phyloP scores from a whole-genome alignment of 1,284 basidiomycete species.

The Moesziomyces globuligerus region DNA sequence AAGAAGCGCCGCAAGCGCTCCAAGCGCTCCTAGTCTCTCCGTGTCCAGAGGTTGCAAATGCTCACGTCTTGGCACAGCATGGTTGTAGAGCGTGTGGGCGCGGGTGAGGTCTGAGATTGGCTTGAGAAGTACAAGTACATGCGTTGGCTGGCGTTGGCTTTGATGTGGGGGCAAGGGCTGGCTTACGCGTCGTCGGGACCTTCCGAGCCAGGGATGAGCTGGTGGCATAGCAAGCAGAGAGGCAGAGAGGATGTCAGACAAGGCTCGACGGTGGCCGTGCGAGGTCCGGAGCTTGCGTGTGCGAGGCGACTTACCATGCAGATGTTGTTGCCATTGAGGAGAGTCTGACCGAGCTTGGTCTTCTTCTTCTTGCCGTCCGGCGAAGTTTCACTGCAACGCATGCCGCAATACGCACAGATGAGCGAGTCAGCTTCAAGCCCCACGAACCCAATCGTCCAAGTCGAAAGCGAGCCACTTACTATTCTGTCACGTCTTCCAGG shows the following conservation, averaged over 20 bases:
- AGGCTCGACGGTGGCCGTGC: too few relatives aligned
- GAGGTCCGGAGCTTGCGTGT: not conserved
- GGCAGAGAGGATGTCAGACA: not conserved
- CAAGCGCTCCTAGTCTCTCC: slow-evolving; percentile 2
- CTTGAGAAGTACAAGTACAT: slow-evolving; percentile 30
- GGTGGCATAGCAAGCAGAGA: not conserved
- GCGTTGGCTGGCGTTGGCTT: not conserved
- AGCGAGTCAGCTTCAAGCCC: not conserved
- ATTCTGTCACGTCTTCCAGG: slow-evolving; percentile 95
- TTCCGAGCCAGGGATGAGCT: slow-evolving; percentile 54
- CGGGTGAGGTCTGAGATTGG: slow-evolving; percentile 2
- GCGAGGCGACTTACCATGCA: slow-evolving; percentile 78
- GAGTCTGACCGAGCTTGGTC: slow-evolving; percentile 86
- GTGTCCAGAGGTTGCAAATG: not conserved
- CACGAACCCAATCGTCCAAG: not conserved
- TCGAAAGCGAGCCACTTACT: slow-evolving; percentile 71
- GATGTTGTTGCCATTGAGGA: slow-evolving; percentile 97
- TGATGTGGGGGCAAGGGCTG: too few relatives aligned
- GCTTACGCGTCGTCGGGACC: slow-evolving; percentile 35
- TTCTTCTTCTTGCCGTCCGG: slow-evolving; percentile 81
- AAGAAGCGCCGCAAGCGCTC: slow-evolving; percentile 20
- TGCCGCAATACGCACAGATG: too few relatives aligned
- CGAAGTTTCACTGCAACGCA: slow-evolving; percentile 81
- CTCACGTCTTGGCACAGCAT: not conserved
- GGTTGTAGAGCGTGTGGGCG: too few relatives aligned